Evolutionary conservation across 495 filamentous ascomycete genomes (phyloP).

Genomic region (Bryoglossum gracile): DNA sequence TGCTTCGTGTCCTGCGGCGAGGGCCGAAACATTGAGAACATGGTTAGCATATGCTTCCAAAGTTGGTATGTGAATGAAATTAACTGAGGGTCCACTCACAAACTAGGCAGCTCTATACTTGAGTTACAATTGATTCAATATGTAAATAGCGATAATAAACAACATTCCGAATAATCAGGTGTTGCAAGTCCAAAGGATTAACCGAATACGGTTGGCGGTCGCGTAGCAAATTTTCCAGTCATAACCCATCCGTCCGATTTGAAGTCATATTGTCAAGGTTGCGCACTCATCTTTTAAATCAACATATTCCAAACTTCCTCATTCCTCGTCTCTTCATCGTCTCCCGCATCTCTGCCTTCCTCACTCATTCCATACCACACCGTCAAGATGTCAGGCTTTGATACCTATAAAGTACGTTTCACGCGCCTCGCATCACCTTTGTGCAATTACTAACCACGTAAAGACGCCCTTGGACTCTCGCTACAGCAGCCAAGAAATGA

Average conservation of each 20-base stretch:
- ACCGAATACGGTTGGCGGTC: background rate
- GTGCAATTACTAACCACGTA: background rate
- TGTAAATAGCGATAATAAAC: background rate
- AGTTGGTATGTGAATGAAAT: too few species aligned
- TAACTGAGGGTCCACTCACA: too few species aligned
- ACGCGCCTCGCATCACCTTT: background rate
- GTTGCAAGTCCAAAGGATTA: background rate
- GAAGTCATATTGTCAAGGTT: background rate
- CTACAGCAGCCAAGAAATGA: conserved; percentile 38
- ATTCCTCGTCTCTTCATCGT: background rate
- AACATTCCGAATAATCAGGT: background rate
- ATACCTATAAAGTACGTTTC: background rate
- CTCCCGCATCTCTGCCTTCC: background rate
- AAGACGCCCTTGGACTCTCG: background rate
- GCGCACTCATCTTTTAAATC: background rate
- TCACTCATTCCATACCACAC: background rate
- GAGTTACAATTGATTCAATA: background rate
- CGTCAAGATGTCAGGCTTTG: background rate
- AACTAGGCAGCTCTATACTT: too few species aligned
- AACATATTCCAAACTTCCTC: background rate
- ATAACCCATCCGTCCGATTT: background rate
- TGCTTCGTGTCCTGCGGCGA: too few species aligned
- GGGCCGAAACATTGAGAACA: too few species aligned
- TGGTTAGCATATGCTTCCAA: too few species aligned
- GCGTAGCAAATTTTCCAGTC: background rate